Conservation (phyloP, 140 eudicot genomes). For the Senecio squalidus region DNA sequence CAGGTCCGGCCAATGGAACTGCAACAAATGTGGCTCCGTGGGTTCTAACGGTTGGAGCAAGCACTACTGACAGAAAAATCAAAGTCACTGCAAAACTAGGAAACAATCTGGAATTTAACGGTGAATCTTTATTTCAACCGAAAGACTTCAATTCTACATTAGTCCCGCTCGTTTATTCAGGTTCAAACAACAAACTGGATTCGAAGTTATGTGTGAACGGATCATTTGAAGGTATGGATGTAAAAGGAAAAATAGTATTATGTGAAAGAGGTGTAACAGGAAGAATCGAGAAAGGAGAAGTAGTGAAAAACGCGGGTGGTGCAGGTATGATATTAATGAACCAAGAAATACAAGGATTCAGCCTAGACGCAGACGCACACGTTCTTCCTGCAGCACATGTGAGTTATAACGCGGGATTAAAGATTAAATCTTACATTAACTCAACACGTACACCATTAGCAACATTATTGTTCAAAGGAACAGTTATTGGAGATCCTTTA, state of each 20-base stretch:
- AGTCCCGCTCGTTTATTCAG: background rate
- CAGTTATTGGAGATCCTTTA: background rate
- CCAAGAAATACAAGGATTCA: background rate
- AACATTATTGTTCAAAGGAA: background rate
- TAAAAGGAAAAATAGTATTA: constrained; percentile 4
- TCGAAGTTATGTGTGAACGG: background rate
- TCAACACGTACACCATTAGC: constrained; percentile 1
- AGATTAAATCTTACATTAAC: background rate
- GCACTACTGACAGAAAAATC: background rate
- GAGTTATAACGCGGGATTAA: background rate
- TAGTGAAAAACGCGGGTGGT: background rate
- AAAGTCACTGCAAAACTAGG: background rate
- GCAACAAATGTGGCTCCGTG: constrained; percentile 5
- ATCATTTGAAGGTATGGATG: background rate
- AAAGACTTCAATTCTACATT: background rate
- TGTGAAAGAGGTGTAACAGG: background rate
- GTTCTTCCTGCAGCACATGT: constrained; percentile 10
- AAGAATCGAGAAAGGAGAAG: background rate
- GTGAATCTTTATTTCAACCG: constrained; percentile 3
- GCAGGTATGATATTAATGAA: background rate
- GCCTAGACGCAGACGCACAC: background rate
- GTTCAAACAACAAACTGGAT: background rate
- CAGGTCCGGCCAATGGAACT: background rate
- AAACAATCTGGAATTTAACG: background rate
- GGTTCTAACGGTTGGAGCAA: constrained; percentile 9